Evolutionary conservation across 192 early-diverging fungal genomes (phyloP), one percentile per base, ranked within the genome.

Genomic region (Entomortierella lignicola): DNA sequence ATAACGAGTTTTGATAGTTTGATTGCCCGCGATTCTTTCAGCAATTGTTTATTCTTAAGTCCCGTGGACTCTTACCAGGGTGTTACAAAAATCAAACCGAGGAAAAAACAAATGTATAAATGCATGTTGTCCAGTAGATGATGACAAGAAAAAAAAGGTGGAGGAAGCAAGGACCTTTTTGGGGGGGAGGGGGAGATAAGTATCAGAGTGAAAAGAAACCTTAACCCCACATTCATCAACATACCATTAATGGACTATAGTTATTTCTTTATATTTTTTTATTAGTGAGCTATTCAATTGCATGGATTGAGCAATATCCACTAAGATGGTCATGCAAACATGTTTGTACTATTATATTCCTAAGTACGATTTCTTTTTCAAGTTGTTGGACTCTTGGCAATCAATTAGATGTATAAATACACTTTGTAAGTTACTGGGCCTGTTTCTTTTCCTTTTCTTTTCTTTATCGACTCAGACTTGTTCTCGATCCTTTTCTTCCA

Each of bases 171-270:
- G 44, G 17, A 47, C 44, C 44, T 2, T 11, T 47, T 47, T 42
- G 39, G 6, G 39, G n/a, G n/a, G 54, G 27, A 41, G 32, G 54
- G 60, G 60, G 23, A 26, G 15, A 56, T 31, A 44, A 47, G 34
- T 17, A 37, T 63, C 47, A 54, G 59, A 48, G 44, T 58, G 34
- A 20, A 30, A 18, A 18, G 29, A 8, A 60, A 71, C 63, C 56
- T 61, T 44, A 58, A 75, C 72, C 72, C 72, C 72, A 65, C 72
- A 75, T 68, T 75, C 34, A 17, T 5, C 11, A 50, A 63, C 8
- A 62, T 62, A 42, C 72, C 72, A 37, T 63, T 61, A 54, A 43
- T 60, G 58, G 58, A 57, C 32, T 20, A 27, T 4, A 8, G 7
- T 25, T 18, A 27, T 15, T 18, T 54, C 44, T n/a, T n/a, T n/a